Conservation (phyloP, 768 basidiomycete species). For the Tylopilus felleus region DNA sequence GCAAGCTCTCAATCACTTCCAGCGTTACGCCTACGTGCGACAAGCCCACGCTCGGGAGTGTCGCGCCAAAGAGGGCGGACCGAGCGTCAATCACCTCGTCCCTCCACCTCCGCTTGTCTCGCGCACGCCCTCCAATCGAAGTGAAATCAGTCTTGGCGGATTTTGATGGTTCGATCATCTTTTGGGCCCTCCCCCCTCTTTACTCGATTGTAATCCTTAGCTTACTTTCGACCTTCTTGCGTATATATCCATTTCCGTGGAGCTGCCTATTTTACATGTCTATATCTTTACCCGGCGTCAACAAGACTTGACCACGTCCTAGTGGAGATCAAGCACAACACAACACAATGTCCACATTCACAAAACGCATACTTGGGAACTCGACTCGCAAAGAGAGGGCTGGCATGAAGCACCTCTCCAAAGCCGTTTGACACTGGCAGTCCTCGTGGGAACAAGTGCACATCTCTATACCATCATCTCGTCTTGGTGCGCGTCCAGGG, state of each 20-base stretch:
- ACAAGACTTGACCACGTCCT: neutral
- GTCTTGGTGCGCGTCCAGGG: neutral
- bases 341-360: neutral
- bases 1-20: conserved; percentile 82
- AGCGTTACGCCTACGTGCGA: conserved; percentile 82
- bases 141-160: conserved; percentile 41
- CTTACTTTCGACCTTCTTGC: conserved; percentile 32
- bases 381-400: neutral
- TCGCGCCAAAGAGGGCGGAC: conserved; percentile 30
- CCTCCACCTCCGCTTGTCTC: conserved; percentile 32
- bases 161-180: conserved; percentile 18
- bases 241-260: conserved; percentile 18
- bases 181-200: neutral
- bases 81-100: conserved; percentile 26
- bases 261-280: neutral
- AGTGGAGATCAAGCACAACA: neutral
- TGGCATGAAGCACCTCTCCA: neutral
- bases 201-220: conserved; percentile 12
- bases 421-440: conserved; percentile 1
- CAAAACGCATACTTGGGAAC: neutral
- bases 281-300: neutral
- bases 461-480: conserved; percentile 14
- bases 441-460: conserved; percentile 11
- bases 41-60: conserved; percentile 69
- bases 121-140: conserved; percentile 45